A percentile compares a stretch with the other conserved stretches of the same genome.
These are phyloP conservation scores for Hymenoscyphus repandus DNA, from an alignment of 2,329 filamentous ascomycete genomes.

Conservation along the genomic window DNA sequence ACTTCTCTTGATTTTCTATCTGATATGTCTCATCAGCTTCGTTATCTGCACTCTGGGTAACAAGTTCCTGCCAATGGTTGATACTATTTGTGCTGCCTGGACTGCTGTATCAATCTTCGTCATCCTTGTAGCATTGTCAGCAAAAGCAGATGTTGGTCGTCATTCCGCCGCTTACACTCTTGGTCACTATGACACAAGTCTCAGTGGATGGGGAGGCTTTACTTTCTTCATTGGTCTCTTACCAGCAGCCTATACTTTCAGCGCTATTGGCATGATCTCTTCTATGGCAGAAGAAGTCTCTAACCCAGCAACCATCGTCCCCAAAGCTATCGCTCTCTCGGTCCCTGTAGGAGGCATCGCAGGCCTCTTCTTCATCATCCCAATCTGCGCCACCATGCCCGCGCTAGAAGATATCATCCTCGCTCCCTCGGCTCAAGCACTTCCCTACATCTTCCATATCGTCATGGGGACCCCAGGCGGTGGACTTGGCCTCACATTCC, in stretches of 20 bases:
- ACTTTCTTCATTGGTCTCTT: conserved; percentile 59
- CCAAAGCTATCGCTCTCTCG: conserved; percentile 41
- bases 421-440: conserved; percentile 41
- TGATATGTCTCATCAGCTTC: conserved; percentile 59
- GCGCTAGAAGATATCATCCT: conserved; percentile 40
- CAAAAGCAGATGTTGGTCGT: conserved; percentile 47
- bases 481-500: conserved; percentile 42
- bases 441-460: conserved; percentile 45
- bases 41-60: conserved; percentile 63
- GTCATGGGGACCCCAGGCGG: conserved; percentile 46
- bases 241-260: conserved; percentile 53
- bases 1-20: conserved; percentile 66
- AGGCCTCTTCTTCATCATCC: conserved; percentile 47
- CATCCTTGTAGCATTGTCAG: conserved; percentile 50
- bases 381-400: conserved; percentile 45
- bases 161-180: conserved; percentile 47
- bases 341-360: conserved; percentile 44
- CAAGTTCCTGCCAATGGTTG: conserved; percentile 57
- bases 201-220: conserved; percentile 54
- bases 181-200: conserved; percentile 49
- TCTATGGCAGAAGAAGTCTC: conserved; percentile 57
- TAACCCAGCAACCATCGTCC: conserved; percentile 44
- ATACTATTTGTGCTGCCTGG: conserved; percentile 52
- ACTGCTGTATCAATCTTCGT: conserved; percentile 51
- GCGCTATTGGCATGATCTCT: conserved; percentile 56